These are phyloP conservation scores for Tephrocybe sp. DNA, from an alignment of 768 basidiomycete species.

Conservation along the genomic window DNA sequence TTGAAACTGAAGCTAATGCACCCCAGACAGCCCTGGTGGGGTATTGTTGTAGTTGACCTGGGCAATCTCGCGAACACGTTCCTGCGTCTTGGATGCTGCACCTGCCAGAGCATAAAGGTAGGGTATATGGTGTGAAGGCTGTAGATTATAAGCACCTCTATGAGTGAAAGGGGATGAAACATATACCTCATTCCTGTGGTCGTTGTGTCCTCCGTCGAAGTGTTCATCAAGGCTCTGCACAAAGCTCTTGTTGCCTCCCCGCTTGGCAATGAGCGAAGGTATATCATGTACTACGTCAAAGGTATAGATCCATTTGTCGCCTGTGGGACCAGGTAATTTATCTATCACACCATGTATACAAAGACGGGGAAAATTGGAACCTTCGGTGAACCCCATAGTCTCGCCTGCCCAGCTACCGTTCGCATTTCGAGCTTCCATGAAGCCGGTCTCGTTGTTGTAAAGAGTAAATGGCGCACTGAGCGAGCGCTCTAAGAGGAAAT, in stretches of 20 bases:
- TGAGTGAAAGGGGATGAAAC: background rate
- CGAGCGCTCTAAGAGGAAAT: constrained; percentile 55
- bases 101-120: constrained; percentile 78
- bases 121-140: constrained; percentile 87
- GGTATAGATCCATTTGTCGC: constrained; percentile 66
- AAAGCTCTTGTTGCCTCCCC: constrained; percentile 68
- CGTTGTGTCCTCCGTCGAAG: constrained; percentile 66
- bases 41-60: constrained; percentile 64
- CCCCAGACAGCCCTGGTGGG: constrained; percentile 70
- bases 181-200: constrained; percentile 77
- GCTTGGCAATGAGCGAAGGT: constrained; percentile 54
- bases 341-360: background rate
- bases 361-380: constrained; percentile 25
- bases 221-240: constrained; percentile 65
- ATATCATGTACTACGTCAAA: constrained; percentile 80
- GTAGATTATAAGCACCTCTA: background rate
- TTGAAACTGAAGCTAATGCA: constrained; percentile 27
- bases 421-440: constrained; percentile 78
- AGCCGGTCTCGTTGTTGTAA: constrained; percentile 69
- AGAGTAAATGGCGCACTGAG: constrained; percentile 57
- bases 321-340: constrained; percentile 19
- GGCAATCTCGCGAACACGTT: constrained; percentile 67
- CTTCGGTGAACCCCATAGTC: constrained; percentile 80
- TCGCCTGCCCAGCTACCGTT: constrained; percentile 74
- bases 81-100: constrained; percentile 69